phyloP scores from a whole-genome alignment of 768 basidiomycete species.

The Kwoniella dejecticola region DNA sequence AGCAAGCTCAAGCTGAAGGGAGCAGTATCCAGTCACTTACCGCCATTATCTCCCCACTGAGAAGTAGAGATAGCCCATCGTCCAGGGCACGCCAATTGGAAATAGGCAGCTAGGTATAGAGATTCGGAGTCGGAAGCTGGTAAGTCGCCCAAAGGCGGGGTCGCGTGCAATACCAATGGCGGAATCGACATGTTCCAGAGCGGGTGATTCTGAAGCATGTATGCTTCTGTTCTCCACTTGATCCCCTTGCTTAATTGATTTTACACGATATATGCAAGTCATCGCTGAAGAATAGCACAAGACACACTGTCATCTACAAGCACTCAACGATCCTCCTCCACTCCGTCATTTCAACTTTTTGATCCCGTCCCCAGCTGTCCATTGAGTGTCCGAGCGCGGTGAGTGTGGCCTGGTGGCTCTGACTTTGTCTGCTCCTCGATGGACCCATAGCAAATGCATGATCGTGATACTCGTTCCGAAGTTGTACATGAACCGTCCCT shows the following conservation, averaged over 20 bases:
- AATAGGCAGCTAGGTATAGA: slow-evolving; percentile 30
- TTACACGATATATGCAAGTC: no score
- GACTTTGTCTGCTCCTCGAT: no score
- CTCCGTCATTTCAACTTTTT: slow-evolving; percentile 9
- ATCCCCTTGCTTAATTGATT: no score
- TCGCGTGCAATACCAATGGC: slow-evolving; percentile 32
- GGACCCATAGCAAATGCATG: no score
- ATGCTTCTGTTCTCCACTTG: no score
- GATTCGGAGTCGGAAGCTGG: slow-evolving; percentile 36
- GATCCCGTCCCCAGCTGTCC: slow-evolving; percentile 1
- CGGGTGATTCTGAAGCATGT: neutral
- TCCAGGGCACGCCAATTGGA: slow-evolving; percentile 34
- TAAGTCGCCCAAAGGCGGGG: slow-evolving; percentile 31
- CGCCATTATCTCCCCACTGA: slow-evolving; percentile 30
- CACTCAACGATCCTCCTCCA: no score
- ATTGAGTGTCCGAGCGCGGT: no score
- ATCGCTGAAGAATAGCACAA: no score
- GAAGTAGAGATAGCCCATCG: slow-evolving; percentile 29
- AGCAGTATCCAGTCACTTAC: slow-evolving; percentile 11
- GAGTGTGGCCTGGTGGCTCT: no score
- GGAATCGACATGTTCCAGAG: slow-evolving; percentile 3
- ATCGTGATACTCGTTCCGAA: no score
- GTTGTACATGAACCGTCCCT: no score
- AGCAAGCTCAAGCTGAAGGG: neutral
- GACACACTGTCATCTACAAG: no score